Evolutionary conservation across 768 basidiomycete genomes (phyloP).

Genomic region (Amanita jacksonii): DNA sequence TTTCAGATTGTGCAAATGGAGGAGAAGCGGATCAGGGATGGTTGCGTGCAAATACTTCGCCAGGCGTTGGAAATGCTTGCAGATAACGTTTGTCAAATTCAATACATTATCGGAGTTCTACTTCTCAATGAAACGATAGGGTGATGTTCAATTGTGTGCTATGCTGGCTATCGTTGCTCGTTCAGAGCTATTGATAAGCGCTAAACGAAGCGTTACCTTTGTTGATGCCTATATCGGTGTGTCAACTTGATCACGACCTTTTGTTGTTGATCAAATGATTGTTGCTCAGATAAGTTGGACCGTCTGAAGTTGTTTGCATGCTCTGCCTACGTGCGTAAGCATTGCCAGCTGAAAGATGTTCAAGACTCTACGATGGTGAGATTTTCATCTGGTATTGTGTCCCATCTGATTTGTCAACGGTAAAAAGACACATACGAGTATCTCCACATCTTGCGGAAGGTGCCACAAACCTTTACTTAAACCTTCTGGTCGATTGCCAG

Average conservation of each 20-base stretch:
- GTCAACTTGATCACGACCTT: conserved; percentile 14
- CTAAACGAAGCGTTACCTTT: conserved; percentile 38
- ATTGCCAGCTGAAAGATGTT: conserved; percentile 41
- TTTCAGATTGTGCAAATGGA: conserved; percentile 36
- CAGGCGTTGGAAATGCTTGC: conserved; percentile 52
- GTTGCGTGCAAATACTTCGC: conserved; percentile 47
- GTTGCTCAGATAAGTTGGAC: conserved; percentile 46
- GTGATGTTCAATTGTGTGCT: conserved; percentile 75
- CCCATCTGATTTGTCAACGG: background rate
- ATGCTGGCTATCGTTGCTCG: conserved; percentile 57
- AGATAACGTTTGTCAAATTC: no score
- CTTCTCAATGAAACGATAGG: no score
- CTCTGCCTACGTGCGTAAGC: conserved; percentile 72
- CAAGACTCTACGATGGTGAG: conserved; percentile 44
- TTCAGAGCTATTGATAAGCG: conserved; percentile 42
- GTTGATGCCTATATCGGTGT: conserved; percentile 68
- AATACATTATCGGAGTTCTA: no score
- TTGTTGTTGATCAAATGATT: background rate
- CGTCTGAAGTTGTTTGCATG: conserved; percentile 52
- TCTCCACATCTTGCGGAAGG: conserved; percentile 60
- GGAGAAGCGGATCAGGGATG: conserved; percentile 40
- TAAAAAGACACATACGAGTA: conserved; percentile 54
- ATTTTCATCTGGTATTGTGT: conserved; percentile 9
- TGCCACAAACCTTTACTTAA: conserved; percentile 56
- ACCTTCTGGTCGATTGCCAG: conserved; percentile 25